Evolutionary conservation across 108 stramenopile species (phyloP).

Genomic region (Heterococcus sp.): DNA sequence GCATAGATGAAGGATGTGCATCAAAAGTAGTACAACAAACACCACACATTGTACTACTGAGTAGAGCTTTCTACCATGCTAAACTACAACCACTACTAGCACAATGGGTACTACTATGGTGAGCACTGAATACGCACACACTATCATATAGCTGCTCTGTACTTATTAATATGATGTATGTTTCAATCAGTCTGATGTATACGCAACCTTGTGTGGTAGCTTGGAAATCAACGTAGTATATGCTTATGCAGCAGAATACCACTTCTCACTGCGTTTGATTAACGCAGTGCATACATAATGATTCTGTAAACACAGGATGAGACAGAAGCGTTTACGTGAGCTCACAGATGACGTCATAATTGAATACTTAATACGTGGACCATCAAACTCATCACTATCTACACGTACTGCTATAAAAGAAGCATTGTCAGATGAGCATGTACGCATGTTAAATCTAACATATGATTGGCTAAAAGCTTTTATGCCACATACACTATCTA

Average conservation of each 20-base stretch:
- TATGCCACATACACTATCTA: slow-evolving; percentile 82
- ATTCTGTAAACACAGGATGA: slow-evolving; percentile 26
- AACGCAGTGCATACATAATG: too few species aligned
- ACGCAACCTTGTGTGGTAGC: too few species aligned
- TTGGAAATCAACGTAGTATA: too few species aligned
- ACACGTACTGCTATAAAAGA: slow-evolving; percentile 66
- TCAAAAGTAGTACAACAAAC: slow-evolving; percentile 38
- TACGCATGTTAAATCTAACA: slow-evolving; percentile 92
- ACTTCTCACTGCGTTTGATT: too few species aligned
- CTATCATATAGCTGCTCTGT: too few species aligned
- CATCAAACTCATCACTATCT: not conserved
- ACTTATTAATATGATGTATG: too few species aligned
- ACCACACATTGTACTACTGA: slow-evolving; percentile 83
- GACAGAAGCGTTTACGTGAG: slow-evolving; percentile 75
- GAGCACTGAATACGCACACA: too few species aligned
- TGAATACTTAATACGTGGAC: slow-evolving; percentile 74
- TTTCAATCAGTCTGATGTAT: too few species aligned
- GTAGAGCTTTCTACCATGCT: slow-evolving; percentile 76
- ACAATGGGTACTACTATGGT: slow-evolving; percentile 90
- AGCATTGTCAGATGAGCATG: slow-evolving; percentile 89
- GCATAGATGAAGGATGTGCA: slow-evolving; percentile 72
- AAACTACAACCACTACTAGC: slow-evolving; percentile 84
- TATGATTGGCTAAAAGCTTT: slow-evolving; percentile 86
- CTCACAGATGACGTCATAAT: slow-evolving; percentile 80
- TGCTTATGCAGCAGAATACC: too few species aligned